Evolutionary conservation across 108 stramenopile genomes (phyloP).

Genomic region (Pseudonitzschia delicatissima): DNA sequence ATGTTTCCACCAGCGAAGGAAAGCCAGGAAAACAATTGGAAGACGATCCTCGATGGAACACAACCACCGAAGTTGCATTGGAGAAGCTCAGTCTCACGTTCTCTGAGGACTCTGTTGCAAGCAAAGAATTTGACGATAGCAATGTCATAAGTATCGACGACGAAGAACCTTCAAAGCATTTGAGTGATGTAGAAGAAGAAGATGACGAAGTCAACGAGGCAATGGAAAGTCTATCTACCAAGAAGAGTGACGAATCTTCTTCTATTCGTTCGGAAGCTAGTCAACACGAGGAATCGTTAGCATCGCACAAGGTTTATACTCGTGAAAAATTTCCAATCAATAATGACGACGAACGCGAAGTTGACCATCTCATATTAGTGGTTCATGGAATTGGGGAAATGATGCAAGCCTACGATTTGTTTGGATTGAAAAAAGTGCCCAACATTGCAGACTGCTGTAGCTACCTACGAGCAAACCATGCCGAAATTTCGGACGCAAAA

Average conservation of each 20-base stretch:
- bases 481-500: slow-evolving; percentile 33
- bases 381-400: slow-evolving; percentile 83
- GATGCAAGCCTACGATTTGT: slow-evolving; percentile 53
- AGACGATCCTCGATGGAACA: not conserved
- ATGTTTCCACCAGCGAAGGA: not conserved
- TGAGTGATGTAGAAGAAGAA: too few species aligned
- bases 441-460: slow-evolving; percentile 67
- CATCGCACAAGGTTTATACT: too few species aligned
- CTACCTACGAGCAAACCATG: slow-evolving; percentile 63
- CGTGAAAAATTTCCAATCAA: too few species aligned
- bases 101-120: not conserved
- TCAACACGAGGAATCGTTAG: not conserved
- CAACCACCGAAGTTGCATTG: slow-evolving; percentile 1
- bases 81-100: not conserved
- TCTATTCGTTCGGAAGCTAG: not conserved
- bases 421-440: slow-evolving; percentile 59
- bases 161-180: not conserved
- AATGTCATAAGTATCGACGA: not conserved
- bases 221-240: not conserved
- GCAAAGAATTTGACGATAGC: not conserved
- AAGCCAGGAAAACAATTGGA: not conserved
- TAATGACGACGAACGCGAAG: slow-evolving; percentile 15
- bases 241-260: not conserved
- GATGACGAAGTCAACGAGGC: not conserved
- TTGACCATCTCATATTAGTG: slow-evolving; percentile 71